Evolutionary conservation across 257 asterid species (phyloP), one percentile per base, ranked within the genome.

Genomic region (Verbascum thapsus): DNA sequence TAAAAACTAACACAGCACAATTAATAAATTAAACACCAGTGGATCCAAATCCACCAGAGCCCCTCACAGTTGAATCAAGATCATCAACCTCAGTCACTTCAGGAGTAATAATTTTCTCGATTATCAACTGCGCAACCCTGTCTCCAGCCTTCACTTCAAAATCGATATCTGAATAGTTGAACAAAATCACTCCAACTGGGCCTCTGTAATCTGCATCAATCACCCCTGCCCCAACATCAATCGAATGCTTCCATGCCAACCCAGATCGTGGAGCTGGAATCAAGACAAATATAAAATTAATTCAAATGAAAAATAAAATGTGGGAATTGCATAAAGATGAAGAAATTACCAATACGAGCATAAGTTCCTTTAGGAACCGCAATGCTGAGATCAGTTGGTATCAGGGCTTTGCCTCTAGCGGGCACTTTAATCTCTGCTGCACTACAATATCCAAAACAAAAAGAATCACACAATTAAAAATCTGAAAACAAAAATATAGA

Each of bases 151-250:
- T 82, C 51, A 79, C 83, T 63, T 77, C 79, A 20, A 77, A 82
- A 56, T 81, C 88, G 51, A 66, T 66, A 50, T 79, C 84, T 0
- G 86, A 84, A 60, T 79, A 73, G 61, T 81, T 79, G 60, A 74
- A 84, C 73, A 84, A 47, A 58, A 82, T 77, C 73, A 79, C 86
- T 3, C 80, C 78, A 59, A 77, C 69, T 3, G 85, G 82, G 3
- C 74, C 66, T 9, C 76, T 70, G 52, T 71, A 71, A 17, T 84
- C 85, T 1, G 87, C 90, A 61, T 84, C 90, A 5, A 84, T 76
- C 50, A 84, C 90, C 4, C 90, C 87, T 3, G 91, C 91, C 4
- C 85, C 88, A 3, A 84, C 84, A 30, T 84, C 88, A 6, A 81
- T 72, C 0, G 84, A 78, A 41, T 76, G 67, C 71, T 84, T 84